These are phyloP conservation scores for Boletus fagicola DNA, from an alignment of 768 basidiomycete genomes.

Conservation along the genomic window DNA sequence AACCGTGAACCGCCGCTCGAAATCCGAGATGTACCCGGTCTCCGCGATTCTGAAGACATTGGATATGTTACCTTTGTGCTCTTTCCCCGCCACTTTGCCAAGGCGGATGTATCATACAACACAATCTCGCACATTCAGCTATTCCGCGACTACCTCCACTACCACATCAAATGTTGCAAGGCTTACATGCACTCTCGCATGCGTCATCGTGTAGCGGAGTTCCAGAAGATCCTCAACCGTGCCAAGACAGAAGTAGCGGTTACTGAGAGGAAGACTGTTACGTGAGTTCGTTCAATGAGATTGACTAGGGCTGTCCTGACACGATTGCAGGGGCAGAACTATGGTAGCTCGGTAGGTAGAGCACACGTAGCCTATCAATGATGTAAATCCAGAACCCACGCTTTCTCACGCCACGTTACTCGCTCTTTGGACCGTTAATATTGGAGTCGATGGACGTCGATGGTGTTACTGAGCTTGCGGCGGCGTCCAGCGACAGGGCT, in stretches of 20 bases:
- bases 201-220: slow-evolving; percentile 90
- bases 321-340: slow-evolving; percentile 49
- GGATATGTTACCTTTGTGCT: slow-evolving; percentile 98
- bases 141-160: slow-evolving; percentile 98
- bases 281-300: slow-evolving; percentile 42
- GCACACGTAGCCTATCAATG: not conserved
- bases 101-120: slow-evolving; percentile 58
- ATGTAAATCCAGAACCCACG: not conserved
- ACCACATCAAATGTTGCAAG: slow-evolving; percentile 98
- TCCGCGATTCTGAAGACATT: slow-evolving; percentile 81
- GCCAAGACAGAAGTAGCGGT: slow-evolving; percentile 89
- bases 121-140: slow-evolving; percentile 95
- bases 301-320: slow-evolving; percentile 6
- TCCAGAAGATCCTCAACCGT: slow-evolving; percentile 93
- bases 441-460: slow-evolving; percentile 19
- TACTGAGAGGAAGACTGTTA: slow-evolving; percentile 87
- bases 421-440: not conserved
- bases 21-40: slow-evolving; percentile 80
- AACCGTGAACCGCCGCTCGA: slow-evolving; percentile 96
- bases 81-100: slow-evolving; percentile 93
- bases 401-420: slow-evolving; percentile 23
- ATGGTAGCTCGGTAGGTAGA: slow-evolving; percentile 48
- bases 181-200: slow-evolving; percentile 99
- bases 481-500: slow-evolving; percentile 5
- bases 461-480: not conserved